Evolutionary conservation across 208 protist genomes (phyloP), one percentile per base, ranked within the genome.

Genomic region (Trypanosoma brucei): DNA sequence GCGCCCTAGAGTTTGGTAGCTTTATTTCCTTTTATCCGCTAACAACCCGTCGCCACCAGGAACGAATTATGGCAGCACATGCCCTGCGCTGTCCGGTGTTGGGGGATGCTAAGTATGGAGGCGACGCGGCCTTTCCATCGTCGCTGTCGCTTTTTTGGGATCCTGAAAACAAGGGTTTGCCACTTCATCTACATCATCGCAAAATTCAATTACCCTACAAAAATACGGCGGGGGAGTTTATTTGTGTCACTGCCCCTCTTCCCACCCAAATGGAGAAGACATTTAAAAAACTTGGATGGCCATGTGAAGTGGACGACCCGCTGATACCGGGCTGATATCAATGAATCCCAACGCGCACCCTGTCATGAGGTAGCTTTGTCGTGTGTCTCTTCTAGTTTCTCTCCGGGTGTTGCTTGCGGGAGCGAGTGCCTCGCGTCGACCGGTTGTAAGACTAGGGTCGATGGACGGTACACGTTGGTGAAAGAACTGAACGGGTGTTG

Each of bases 151-250:
- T 92, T 31, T 94, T 96, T 59, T 92, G 83, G 77, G 85, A 93
- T 66, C 81, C 82, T 5, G 74, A 83, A 6, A 72, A 91, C 60
- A 93, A 93, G 67, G 75, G 74, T 5, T 44, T 96, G 30, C 83
- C 84, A 37, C 74, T 97, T 38, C 89, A 96, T 59, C 74, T 95
- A 8, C 90, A 96, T 62, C 88, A 94, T 56, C 65, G 87, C 42
- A 93, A 94, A 53, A 91, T 97, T 53, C 88, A 94, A 62, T 78
- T 97, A 30, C 92, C 92, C 33, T 97, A 96, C 70, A 94, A 95
- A 68, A 93, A 91, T 51, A 73, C 59, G 8, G 33, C 66, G 5
- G 89, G 92, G 1, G 81, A 91, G 70, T 94, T 93, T 67, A 70
- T 88, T 33, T 91, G 86, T 70, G 83, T 96, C 3, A 92, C 84